A percentile compares a stretch with the other conserved stretches of the same genome.
Evolutionary conservation across 75 land plant species (phyloP).

Genomic region (Pseudotsuga menziesii): DNA sequence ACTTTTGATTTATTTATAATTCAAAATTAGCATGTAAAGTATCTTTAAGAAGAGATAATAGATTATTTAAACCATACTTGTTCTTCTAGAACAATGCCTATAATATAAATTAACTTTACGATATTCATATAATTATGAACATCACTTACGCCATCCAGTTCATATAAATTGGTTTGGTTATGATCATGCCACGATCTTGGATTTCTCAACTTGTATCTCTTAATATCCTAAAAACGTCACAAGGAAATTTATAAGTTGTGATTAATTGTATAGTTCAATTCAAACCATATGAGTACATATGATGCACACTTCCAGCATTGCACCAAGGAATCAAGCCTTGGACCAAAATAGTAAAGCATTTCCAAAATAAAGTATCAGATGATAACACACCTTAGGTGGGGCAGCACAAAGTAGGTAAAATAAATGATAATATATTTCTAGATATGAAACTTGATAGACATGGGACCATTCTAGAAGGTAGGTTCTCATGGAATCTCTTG

Average conservation of each 20-base stretch:
- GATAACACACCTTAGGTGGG: constrained; percentile 40
- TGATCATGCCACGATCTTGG: constrained; percentile 83
- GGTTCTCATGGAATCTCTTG: constrained; percentile 90
- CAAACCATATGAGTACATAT: not conserved
- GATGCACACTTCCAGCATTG: too few relatives aligned
- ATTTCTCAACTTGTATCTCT: constrained; percentile 74
- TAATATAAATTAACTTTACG: too few relatives aligned
- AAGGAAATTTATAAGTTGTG: not conserved
- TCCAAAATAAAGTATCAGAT: not conserved
- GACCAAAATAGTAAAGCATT: not conserved
- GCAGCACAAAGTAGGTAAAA: constrained; percentile 97
- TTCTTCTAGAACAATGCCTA: too few relatives aligned
- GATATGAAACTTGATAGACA: constrained; percentile 86
- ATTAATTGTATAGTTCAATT: not conserved
- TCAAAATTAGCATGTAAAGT: too few relatives aligned
- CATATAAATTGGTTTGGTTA: constrained; percentile 72
- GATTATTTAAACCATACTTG: too few relatives aligned
- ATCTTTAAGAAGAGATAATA: too few relatives aligned
- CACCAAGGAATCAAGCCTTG: not conserved
- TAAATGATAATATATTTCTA: constrained; percentile 90
- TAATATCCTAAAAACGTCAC: constrained; percentile 52
- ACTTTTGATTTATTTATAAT: too few relatives aligned
- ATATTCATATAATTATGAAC: constrained; percentile 79
- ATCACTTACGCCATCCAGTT: constrained; percentile 81
- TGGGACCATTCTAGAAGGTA: constrained; percentile 92